A percentile compares a stretch with the other conserved stretches of the same genome.
phyloP scores from a whole-genome alignment of 441 rosid genomes.

The Manihot esculenta region DNA sequence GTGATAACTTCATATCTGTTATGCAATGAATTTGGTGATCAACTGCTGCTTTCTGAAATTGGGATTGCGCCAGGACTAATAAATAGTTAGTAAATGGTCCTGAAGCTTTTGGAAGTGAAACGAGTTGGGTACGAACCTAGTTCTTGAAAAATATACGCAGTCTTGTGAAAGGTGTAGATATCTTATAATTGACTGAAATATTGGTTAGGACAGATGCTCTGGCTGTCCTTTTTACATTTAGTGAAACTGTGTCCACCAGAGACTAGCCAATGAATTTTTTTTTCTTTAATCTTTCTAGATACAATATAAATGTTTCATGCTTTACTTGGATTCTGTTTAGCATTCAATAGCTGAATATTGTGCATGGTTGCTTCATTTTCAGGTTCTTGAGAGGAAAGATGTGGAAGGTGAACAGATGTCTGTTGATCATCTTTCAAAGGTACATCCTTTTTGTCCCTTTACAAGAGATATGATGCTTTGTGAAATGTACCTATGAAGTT shows the following conservation, averaged over 20 bases:
- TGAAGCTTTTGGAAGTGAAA: neutral
- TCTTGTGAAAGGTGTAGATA: neutral
- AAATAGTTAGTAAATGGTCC: neutral
- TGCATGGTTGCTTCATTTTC: constrained; percentile 23
- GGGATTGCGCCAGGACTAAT: neutral
- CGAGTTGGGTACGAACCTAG: neutral
- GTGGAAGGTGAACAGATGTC: constrained; percentile 44
- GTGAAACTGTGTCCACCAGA: neutral
- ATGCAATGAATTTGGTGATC: neutral
- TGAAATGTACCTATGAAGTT: too few species aligned
- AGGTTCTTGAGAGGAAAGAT: constrained; percentile 77
- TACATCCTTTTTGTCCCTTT: constrained; percentile 18
- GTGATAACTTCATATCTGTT: neutral
- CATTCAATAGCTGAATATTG: constrained; percentile 12
- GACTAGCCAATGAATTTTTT: neutral
- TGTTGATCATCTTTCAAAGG: constrained; percentile 70
- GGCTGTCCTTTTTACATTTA: neutral
- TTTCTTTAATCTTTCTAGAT: neutral
- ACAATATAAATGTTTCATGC: neutral
- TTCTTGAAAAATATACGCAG: neutral
- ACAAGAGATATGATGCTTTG: neutral
- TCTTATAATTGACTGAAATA: neutral
- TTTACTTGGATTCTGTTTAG: neutral
- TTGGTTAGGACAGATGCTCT: neutral
- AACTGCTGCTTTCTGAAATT: neutral